phyloP scores from a whole-genome alignment of 192 early-diverging fungal genomes.

The Coemansia sp. region DNA sequence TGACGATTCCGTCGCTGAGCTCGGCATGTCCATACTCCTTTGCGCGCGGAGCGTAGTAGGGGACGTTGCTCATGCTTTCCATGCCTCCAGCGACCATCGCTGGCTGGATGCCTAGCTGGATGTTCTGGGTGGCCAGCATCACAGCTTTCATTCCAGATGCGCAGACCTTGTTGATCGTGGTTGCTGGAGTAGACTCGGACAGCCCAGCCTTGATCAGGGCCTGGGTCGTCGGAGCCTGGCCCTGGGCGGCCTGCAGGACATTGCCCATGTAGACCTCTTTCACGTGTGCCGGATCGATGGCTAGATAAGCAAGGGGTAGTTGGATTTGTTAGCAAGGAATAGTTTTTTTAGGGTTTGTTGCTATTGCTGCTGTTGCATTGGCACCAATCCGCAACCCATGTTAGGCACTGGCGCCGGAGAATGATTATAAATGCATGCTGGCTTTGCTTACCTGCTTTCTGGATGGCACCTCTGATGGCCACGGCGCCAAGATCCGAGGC shows the following conservation, averaged over 20 bases:
- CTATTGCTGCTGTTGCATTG: too few species aligned
- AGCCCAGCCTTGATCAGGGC: conserved; percentile 81
- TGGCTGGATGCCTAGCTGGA: conserved; percentile 74
- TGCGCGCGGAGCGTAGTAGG: conserved; percentile 67
- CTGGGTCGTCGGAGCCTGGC: conserved; percentile 93
- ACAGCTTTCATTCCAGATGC: conserved; percentile 98
- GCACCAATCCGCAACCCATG: too few species aligned
- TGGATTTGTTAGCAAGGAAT: too few species aligned
- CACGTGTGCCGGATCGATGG: conserved; percentile 74
- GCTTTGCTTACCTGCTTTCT: conserved; percentile 67
- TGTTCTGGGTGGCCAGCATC: conserved; percentile 84
- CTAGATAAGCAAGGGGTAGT: conserved; percentile 23
- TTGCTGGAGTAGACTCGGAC: conserved; percentile 78
- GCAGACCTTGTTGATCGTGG: conserved; percentile 99
- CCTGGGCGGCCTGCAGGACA: conserved; percentile 83
- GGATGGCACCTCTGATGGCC: conserved; percentile 83
- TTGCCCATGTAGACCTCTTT: conserved; percentile 97
- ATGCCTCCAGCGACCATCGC: conserved; percentile 93
- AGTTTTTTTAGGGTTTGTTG: too few species aligned
- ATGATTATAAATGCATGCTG: background rate
- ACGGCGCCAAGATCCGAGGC: conserved; percentile 84
- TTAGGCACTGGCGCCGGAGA: too few species aligned
- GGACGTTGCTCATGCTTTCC: conserved; percentile 96
- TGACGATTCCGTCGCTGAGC: conserved; percentile 82
- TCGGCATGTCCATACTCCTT: conserved; percentile 78